Percentiles rank a stretch among this genome's conserved stretches.
phyloP scores from a whole-genome alignment of 2,329 filamentous ascomycete species.

The Fusarium dimerum region DNA sequence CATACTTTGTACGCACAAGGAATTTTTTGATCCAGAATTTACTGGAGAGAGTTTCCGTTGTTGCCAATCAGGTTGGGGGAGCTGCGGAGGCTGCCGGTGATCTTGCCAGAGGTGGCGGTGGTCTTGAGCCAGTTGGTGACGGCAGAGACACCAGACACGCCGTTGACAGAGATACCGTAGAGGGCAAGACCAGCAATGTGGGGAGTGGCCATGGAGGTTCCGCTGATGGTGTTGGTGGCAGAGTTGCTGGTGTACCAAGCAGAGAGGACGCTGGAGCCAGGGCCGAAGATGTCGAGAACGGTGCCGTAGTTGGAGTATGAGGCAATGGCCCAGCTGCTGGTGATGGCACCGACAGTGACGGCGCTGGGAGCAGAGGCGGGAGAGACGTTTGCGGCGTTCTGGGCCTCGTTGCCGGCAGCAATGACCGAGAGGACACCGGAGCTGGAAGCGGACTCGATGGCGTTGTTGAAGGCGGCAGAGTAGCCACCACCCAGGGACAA shows the following conservation, averaged over 20 bases:
- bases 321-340: slow-evolving; percentile 40
- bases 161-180: slow-evolving; percentile 48
- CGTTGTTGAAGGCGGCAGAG: slow-evolving; percentile 50
- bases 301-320: slow-evolving; percentile 53
- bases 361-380: slow-evolving; percentile 35
- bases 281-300: slow-evolving; percentile 52
- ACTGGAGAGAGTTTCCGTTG: slow-evolving; percentile 44
- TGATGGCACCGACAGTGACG: slow-evolving; percentile 39
- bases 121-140: slow-evolving; percentile 45
- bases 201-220: slow-evolving; percentile 66
- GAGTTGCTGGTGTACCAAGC: slow-evolving; percentile 48
- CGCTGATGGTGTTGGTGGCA: slow-evolving; percentile 51
- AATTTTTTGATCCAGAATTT: slow-evolving; percentile 2
- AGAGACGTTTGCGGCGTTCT: slow-evolving; percentile 26
- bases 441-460: slow-evolving; percentile 45
- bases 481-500: slow-evolving; percentile 55
- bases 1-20: background rate
- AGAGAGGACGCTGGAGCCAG: slow-evolving; percentile 48
- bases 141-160: slow-evolving; percentile 32
- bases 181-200: slow-evolving; percentile 59
- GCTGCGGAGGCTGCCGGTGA: slow-evolving; percentile 40
- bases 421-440: slow-evolving; percentile 53
- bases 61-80: slow-evolving; percentile 52
- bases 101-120: slow-evolving; percentile 42
- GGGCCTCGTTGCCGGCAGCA: slow-evolving; percentile 55